Evolutionary conservation across 106 monocot species (phyloP).

Genomic region (Triglochin maritima): DNA sequence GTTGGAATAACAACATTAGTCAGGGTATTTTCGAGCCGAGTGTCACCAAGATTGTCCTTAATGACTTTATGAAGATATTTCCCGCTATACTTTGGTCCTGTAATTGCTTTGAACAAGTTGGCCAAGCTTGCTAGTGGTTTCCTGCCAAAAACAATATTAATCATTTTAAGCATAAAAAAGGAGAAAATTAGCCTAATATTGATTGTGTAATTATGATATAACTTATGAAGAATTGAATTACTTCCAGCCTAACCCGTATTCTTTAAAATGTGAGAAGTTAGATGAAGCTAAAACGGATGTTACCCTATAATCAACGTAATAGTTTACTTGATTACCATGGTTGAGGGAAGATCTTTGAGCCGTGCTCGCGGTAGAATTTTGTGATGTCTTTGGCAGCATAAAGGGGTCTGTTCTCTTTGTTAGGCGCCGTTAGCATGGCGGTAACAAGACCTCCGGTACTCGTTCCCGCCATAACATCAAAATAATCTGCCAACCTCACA

Average conservation of each 20-base stretch:
- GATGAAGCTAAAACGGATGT: neutral
- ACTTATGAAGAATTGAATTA: neutral
- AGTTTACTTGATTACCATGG: neutral
- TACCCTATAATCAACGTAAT: neutral
- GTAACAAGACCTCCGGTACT: slow-evolving; percentile 19
- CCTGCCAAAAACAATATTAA: neutral
- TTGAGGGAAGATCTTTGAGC: slow-evolving; percentile 18
- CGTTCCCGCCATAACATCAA: slow-evolving; percentile 20
- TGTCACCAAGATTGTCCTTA: neutral
- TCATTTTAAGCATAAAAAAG: neutral
- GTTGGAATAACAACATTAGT: slow-evolving; percentile 8
- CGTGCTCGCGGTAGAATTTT: slow-evolving; percentile 4
- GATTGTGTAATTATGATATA: neutral
- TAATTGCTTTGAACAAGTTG: neutral
- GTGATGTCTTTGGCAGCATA: slow-evolving; percentile 10
- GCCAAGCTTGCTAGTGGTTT: neutral
- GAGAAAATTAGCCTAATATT: neutral
- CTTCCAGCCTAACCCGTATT: neutral
- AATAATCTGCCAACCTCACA: slow-evolving; percentile 14
- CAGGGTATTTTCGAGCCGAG: neutral
- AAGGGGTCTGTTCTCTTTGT: neutral
- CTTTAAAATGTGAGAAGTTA: neutral
- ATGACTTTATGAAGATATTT: slow-evolving; percentile 1
- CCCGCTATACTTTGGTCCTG: slow-evolving; percentile 9
- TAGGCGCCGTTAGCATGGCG: slow-evolving; percentile 11